Percentiles rank a stretch among this genome's conserved stretches.
These are phyloP conservation scores for Gastrolobium villosum DNA, from an alignment of 306 rosid genomes.

Conservation along the genomic window DNA sequence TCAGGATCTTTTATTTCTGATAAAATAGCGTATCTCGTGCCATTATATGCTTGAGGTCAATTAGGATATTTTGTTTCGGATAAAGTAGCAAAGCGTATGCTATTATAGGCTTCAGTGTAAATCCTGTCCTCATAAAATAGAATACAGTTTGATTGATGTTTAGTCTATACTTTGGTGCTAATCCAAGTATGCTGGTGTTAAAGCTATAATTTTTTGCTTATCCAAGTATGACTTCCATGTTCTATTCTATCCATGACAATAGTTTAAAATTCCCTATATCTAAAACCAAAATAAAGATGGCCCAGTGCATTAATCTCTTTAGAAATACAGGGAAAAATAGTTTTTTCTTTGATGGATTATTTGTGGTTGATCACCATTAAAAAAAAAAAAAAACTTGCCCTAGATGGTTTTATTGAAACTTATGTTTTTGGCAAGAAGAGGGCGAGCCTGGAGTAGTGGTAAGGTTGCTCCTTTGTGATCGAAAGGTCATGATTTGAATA, in stretches of 20 bases:
- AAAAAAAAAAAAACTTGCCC: background rate
- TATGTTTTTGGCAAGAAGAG: background rate
- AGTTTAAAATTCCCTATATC: conserved; percentile 9
- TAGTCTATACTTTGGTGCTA: conserved; percentile 1
- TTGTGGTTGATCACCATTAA: conserved; percentile 11
- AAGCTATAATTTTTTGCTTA: conserved; percentile 2
- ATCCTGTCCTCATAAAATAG: background rate
- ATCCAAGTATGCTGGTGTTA: background rate
- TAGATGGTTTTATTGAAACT: background rate
- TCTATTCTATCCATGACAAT: conserved; percentile 2
- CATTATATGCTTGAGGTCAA: conserved; percentile 17
- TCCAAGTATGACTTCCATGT: background rate
- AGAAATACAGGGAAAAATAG: background rate
- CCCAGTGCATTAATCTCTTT: background rate
- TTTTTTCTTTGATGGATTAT: conserved; percentile 9
- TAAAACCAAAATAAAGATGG: background rate
- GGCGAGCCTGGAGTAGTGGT: no score
- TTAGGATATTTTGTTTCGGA: conserved; percentile 25
- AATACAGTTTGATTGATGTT: background rate
- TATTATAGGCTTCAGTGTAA: background rate
- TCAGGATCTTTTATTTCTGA: conserved; percentile 18
- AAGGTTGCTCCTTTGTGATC: no score
- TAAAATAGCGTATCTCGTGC: background rate
- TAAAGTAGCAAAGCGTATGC: conserved; percentile 8
- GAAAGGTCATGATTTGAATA: no score